phyloP scores from a whole-genome alignment of 768 basidiomycete genomes.

The Podaxis mareebaensis region DNA sequence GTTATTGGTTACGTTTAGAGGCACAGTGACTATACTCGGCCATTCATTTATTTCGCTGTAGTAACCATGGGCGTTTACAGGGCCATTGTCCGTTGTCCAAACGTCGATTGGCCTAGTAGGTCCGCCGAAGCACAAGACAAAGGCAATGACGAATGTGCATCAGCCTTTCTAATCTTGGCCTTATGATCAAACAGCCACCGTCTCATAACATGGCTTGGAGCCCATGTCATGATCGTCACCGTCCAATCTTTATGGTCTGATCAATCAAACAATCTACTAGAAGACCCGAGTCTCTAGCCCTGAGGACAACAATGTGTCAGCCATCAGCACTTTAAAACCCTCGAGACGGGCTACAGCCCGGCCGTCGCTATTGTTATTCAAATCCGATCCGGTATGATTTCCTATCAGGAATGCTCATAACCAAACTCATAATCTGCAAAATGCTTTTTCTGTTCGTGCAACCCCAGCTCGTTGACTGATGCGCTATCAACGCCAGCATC shows the following conservation, averaged over 20 bases:
- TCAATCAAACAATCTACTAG: too few relatives aligned
- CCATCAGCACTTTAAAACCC: too few relatives aligned
- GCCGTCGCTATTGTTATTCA: background rate
- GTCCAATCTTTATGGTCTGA: background rate
- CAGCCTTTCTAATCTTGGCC: background rate
- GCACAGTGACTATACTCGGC: background rate
- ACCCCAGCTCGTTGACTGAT: background rate
- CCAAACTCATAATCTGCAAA: background rate
- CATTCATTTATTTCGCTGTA: background rate
- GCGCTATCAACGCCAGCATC: background rate
- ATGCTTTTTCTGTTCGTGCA: background rate
- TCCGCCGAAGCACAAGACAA: background rate
- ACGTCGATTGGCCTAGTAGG: background rate
- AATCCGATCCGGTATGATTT: background rate
- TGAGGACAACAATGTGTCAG: too few relatives aligned
- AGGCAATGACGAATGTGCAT: background rate
- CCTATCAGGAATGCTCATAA: background rate
- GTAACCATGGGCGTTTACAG: background rate
- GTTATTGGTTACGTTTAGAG: background rate
- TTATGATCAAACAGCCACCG: background rate
- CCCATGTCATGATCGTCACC: background rate
- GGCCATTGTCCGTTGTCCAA: background rate
- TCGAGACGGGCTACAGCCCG: background rate
- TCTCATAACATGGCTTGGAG: background rate
- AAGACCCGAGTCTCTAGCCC: too few relatives aligned